A percentile compares a stretch with the other conserved stretches of the same genome.
Evolutionary conservation across 768 basidiomycete species (phyloP).

Genomic region (Wakefieldia striispora): DNA sequence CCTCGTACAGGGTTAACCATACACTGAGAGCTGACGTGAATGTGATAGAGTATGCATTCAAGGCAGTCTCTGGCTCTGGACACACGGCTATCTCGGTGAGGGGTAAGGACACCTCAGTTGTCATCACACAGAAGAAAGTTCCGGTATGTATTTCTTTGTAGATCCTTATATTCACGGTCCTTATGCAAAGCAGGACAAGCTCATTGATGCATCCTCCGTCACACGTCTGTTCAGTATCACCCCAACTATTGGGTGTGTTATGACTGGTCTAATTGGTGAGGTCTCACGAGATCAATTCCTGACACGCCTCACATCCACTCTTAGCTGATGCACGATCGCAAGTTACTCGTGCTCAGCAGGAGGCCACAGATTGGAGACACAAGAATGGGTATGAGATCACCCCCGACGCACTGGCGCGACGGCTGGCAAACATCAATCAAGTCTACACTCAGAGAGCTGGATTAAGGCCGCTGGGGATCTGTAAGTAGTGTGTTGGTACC

Average conservation of each 20-base stretch:
- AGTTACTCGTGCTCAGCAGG: constrained; percentile 78
- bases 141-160: constrained; percentile 58
- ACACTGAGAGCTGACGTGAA: constrained; percentile 7
- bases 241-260: constrained; percentile 93
- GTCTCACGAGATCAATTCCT: not conserved
- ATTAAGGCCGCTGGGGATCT: constrained; percentile 95
- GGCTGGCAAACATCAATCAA: constrained; percentile 97
- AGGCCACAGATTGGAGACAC: constrained; percentile 92
- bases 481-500: constrained; percentile 44
- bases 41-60: constrained; percentile 93
- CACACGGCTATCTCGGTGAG: constrained; percentile 92
- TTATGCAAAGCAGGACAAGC: constrained; percentile 72
- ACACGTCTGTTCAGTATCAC: constrained; percentile 97
- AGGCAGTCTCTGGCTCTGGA: constrained; percentile 96
- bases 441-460: constrained; percentile 97
- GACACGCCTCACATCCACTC: constrained; percentile 1
- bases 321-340: constrained; percentile 91
- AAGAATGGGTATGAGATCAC: constrained; percentile 99
- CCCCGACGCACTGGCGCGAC: constrained; percentile 90
- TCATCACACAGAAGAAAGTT: constrained; percentile 98
- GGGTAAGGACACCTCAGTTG: constrained; percentile 92
- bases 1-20: not conserved
- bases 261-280: constrained; percentile 95
- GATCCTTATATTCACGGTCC: not conserved
- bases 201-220: constrained; percentile 90